These are phyloP conservation scores for Blastobotrys robertii DNA, from an alignment of 805 yeast genomes.

Conservation along the genomic window DNA sequence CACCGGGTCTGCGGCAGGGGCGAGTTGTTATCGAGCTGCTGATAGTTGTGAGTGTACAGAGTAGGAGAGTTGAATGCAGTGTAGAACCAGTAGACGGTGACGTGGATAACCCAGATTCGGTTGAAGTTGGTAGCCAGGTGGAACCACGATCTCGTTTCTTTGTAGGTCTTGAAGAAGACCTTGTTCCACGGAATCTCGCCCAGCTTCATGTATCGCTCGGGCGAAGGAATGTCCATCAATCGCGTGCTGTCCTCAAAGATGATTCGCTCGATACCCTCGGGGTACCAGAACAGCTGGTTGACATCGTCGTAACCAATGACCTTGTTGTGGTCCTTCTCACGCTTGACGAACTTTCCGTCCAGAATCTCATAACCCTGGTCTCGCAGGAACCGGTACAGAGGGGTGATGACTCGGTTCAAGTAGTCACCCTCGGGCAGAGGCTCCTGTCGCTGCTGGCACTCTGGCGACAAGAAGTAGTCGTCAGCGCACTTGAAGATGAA, in stretches of 20 bases:
- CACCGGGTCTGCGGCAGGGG: constrained; percentile 88
- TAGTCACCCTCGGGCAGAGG: constrained; percentile 26
- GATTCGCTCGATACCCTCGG: constrained; percentile 54
- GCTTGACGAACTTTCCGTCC: constrained; percentile 36
- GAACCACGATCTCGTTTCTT: constrained; percentile 95
- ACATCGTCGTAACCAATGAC: constrained; percentile 84
- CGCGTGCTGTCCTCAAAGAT: constrained; percentile 35
- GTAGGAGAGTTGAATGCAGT: constrained; percentile 88
- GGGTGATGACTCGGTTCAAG: constrained; percentile 63
- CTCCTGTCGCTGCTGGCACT: constrained; percentile 23
- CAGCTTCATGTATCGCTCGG: constrained; percentile 47
- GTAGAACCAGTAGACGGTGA: constrained; percentile 88
- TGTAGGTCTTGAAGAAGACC: constrained; percentile 64
- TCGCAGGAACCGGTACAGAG: constrained; percentile 53
- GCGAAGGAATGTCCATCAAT: constrained; percentile 44
- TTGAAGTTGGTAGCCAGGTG: constrained; percentile 90
- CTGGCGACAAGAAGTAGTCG: constrained; percentile 48
- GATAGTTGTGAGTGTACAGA: constrained; percentile 77
- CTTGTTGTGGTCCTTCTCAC: constrained; percentile 54
- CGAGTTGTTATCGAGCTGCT: constrained; percentile 69
- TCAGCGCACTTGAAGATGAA: constrained; percentile 76
- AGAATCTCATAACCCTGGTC: constrained; percentile 41
- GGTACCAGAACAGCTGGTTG: constrained; percentile 81
- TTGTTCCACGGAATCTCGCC: constrained; percentile 54
- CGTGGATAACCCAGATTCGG: constrained; percentile 96